These are phyloP conservation scores for Clavulina sp. DNA, from an alignment of 768 basidiomycete species.

Conservation along the genomic window DNA sequence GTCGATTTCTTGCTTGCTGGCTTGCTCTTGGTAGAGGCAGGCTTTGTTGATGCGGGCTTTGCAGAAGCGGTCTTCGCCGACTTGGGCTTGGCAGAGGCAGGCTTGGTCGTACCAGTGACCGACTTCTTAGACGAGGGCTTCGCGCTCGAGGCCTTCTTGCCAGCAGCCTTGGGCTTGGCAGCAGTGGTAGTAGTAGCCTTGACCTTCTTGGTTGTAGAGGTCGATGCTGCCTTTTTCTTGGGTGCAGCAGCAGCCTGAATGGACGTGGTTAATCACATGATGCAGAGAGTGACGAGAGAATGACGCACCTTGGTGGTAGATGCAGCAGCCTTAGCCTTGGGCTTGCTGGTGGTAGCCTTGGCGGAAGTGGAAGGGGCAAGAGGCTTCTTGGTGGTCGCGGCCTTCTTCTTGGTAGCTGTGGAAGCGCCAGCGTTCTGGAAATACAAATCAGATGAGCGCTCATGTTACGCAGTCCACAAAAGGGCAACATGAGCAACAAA, in stretches of 20 bases:
- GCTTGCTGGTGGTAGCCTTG: background rate
- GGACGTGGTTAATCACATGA: background rate
- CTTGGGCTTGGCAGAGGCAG: background rate
- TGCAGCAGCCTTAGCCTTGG: no score
- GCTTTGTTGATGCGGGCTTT: background rate
- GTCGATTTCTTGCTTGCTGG: no score
- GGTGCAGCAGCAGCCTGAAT: background rate
- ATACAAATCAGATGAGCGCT: no score
- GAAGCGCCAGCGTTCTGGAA: no score
- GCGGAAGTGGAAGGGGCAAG: background rate
- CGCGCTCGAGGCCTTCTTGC: background rate
- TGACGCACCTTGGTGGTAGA: background rate
- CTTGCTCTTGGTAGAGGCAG: background rate
- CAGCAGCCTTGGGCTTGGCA: background rate
- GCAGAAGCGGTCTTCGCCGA: background rate
- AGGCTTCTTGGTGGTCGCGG: background rate
- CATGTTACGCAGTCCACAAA: no score
- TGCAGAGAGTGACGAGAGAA: background rate
- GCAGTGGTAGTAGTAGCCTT: background rate
- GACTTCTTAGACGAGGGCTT: background rate
- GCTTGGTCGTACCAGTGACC: background rate
- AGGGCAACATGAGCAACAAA: no score
- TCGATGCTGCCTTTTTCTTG: background rate
- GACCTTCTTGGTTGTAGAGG: background rate
- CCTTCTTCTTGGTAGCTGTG: background rate